Evolutionary conservation across 225 moss, liverwort and hornwort species (phyloP).

Genomic region (Takakia lepidozioides): DNA sequence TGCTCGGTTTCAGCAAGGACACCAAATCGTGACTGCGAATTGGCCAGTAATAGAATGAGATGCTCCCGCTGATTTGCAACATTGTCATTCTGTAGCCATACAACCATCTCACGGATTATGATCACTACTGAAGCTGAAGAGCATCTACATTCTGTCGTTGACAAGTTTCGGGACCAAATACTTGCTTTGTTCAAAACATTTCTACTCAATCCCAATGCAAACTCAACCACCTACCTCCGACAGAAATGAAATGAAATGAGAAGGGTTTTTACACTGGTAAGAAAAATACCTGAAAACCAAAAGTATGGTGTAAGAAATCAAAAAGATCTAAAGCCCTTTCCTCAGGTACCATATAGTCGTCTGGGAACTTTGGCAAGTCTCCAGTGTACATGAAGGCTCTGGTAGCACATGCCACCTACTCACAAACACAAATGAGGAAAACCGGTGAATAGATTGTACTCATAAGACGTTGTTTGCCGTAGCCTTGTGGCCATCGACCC

Average conservation of each 20-base stretch:
- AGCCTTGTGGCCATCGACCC: no score
- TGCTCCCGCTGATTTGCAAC: conserved; percentile 55
- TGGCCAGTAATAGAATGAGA: conserved; percentile 41
- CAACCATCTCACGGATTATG: neutral
- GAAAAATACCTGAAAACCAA: conserved; percentile 73
- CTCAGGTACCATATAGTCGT: conserved; percentile 33
- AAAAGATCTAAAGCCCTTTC: conserved; percentile 73
- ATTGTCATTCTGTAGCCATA: conserved; percentile 25
- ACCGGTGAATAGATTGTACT: neutral
- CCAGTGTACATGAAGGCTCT: conserved; percentile 49
- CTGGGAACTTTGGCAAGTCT: conserved; percentile 53
- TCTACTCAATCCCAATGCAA: no score
- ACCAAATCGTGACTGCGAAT: conserved; percentile 26
- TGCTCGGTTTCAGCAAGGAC: conserved; percentile 6
- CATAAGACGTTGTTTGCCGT: neutral
- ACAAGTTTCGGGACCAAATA: no score
- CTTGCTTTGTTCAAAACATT: no score
- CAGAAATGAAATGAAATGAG: no score
- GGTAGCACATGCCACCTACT: conserved; percentile 70
- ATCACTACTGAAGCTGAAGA: neutral
- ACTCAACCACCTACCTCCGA: no score
- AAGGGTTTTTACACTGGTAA: no score
- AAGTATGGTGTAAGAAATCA: conserved; percentile 69
- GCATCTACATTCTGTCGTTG: neutral
- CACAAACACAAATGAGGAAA: conserved; percentile 4